Conservation (phyloP, 805 yeast species). For the Cyberlindnera bimundalis region DNA sequence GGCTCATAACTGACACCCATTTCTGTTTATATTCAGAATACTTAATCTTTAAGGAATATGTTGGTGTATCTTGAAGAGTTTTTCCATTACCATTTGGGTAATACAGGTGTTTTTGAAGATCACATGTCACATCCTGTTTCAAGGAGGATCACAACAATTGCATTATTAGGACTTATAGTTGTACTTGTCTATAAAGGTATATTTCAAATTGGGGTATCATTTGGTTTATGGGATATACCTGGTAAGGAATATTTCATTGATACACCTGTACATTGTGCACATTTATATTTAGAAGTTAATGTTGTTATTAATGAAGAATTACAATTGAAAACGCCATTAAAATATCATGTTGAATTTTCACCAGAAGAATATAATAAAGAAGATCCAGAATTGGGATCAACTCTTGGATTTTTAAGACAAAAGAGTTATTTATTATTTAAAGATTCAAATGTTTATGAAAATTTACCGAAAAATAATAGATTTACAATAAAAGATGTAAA, state of each 20-base stretch:
- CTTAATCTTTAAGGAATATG: no score
- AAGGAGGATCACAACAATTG: conserved; percentile 24
- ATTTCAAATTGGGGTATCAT: conserved; percentile 41
- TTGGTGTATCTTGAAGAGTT: not conserved
- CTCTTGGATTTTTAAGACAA: conserved; percentile 55
- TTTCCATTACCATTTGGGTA: conserved; percentile 1
- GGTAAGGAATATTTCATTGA: conserved; percentile 65
- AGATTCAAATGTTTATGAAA: conserved; percentile 36
- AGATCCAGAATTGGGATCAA: conserved; percentile 69
- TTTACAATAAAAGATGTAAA: conserved; percentile 33
- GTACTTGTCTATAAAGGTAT: conserved; percentile 36
- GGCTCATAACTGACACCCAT: no score
- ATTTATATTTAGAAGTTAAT: conserved; percentile 41
- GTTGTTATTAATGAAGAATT: conserved; percentile 10
- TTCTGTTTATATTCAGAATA: no score
- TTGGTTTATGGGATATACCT: conserved; percentile 45
- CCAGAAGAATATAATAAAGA: conserved; percentile 67
- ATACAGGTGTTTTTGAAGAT: conserved; percentile 15
- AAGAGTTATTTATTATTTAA: conserved; percentile 55
- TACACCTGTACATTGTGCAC: conserved; percentile 77
- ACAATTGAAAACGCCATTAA: conserved; percentile 35
- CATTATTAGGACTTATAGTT: conserved; percentile 17
- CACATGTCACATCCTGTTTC: conserved; percentile 25
- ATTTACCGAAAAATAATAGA: conserved; percentile 11
- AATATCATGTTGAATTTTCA: conserved; percentile 72